These are phyloP conservation scores for Priceomyces medius DNA, from an alignment of 805 yeast species.

Conservation along the genomic window DNA sequence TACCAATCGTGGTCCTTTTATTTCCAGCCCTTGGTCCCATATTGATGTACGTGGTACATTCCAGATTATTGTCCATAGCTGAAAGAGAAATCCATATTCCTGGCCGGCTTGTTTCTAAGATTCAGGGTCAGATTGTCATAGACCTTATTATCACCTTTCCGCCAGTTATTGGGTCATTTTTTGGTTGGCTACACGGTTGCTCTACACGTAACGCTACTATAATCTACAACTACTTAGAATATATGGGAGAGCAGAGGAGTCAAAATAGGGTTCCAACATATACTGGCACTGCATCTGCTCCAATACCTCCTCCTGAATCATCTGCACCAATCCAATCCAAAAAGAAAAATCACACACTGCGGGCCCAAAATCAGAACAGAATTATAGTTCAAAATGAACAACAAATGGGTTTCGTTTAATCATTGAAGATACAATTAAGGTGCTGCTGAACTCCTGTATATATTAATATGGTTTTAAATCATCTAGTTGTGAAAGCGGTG, in stretches of 20 bases:
- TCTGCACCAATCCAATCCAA: neutral
- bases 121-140: slow-evolving; percentile 72
- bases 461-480: no score
- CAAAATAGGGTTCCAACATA: slow-evolving; percentile 18
- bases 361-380: neutral
- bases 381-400: neutral
- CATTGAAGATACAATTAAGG: no score
- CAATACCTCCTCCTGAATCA: neutral
- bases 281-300: slow-evolving; percentile 13
- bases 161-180: slow-evolving; percentile 75
- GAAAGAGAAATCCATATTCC: slow-evolving; percentile 59
- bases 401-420: neutral
- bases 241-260: slow-evolving; percentile 18
- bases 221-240: slow-evolving; percentile 45
- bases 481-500: no score
- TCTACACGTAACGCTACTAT: slow-evolving; percentile 88
- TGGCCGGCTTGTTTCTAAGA: slow-evolving; percentile 54
- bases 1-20: slow-evolving; percentile 62
- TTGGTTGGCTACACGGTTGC: slow-evolving; percentile 81
- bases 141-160: slow-evolving; percentile 76
- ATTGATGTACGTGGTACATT: slow-evolving; percentile 76
- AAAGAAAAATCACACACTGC: slow-evolving; percentile 1
- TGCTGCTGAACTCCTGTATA: no score
- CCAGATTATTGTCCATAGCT: slow-evolving; percentile 62
- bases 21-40: slow-evolving; percentile 86